Percentiles rank a stretch among this genome's conserved stretches.
Evolutionary conservation across 345 rosid species (phyloP).

Genomic region (Erucastrum elatum): DNA sequence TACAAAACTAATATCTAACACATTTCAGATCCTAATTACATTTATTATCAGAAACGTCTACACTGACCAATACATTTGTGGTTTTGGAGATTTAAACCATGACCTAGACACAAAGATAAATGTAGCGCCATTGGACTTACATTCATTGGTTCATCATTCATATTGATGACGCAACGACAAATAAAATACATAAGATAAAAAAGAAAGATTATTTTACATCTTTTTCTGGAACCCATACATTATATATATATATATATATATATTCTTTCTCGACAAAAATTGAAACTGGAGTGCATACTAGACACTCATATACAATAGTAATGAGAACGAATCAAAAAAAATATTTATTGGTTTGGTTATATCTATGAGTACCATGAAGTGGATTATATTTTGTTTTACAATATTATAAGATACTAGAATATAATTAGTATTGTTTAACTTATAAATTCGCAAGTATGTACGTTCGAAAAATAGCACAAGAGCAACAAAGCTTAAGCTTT

Average conservation of each 20-base stretch:
- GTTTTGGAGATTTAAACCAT: background rate
- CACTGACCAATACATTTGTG: background rate
- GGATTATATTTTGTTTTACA: background rate
- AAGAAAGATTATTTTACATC: no score
- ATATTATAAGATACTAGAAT: background rate
- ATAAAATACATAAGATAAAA: background rate
- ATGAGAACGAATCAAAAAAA: background rate
- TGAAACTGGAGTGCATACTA: no score
- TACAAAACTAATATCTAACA: background rate
- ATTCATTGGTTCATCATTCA: background rate
- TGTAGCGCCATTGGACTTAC: background rate
- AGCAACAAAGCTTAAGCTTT: background rate
- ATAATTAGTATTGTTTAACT: background rate
- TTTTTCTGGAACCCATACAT: no score
- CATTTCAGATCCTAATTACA: background rate
- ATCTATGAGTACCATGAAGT: background rate
- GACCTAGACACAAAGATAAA: background rate
- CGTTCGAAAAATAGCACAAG: slow-evolving; percentile 5
- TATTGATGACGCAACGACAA: background rate
- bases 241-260: no score
- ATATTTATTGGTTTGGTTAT: background rate
- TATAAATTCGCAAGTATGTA: slow-evolving; percentile 23
- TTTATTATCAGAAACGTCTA: background rate
- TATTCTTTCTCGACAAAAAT: no score
- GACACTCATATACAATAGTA: background rate